Conservation (phyloP, 2,329 filamentous ascomycete species). For the Colletotrichum truncatum region DNA sequence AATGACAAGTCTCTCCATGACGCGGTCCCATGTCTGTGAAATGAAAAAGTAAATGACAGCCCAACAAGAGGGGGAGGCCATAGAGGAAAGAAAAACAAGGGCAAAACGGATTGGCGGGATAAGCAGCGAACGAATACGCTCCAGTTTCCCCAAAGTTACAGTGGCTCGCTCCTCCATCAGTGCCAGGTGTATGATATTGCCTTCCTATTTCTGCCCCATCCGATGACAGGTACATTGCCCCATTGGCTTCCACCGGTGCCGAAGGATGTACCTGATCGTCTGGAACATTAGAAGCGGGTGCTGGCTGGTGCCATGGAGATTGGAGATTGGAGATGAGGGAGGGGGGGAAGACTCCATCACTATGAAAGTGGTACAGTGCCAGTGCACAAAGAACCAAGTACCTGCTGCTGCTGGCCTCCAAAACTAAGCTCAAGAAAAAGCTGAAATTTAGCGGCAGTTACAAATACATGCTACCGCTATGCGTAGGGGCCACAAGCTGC, state of each 20-base stretch:
- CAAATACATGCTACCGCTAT: conserved; percentile 4
- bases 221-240: background rate
- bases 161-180: conserved; percentile 7
- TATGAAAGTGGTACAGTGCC: no score
- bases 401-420: background rate
- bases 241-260: background rate
- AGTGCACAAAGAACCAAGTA: background rate
- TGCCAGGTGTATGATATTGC: background rate
- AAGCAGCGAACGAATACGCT: background rate
- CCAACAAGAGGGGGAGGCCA: no score
- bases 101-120: background rate
- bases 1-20: conserved; percentile 15
- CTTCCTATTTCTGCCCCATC: background rate
- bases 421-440: background rate
- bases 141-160: background rate
- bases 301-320: background rate
- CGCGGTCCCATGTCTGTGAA: conserved; percentile 2
- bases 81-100: no score
- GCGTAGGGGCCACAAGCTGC: background rate
- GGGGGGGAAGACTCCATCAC: no score
- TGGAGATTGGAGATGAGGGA: background rate
- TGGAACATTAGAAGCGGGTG: background rate
- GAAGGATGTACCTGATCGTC: background rate
- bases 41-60: background rate
- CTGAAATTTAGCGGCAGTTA: conserved; percentile 8